phyloP scores from a whole-genome alignment of 208 protist genomes.

The Acanthamoeba rhysodes region DNA sequence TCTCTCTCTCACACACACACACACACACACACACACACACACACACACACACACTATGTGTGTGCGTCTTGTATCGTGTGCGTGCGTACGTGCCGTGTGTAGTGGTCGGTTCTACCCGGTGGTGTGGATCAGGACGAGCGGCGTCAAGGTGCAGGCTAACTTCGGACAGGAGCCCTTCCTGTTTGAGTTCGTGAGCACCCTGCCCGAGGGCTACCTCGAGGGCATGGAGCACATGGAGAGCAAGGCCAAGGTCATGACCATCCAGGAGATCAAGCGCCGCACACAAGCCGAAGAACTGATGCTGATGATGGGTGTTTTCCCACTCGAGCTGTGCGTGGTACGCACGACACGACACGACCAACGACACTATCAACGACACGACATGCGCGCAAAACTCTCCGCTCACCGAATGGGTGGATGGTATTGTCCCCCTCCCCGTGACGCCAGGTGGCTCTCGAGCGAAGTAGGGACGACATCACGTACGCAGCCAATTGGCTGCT shows the following conservation, averaged over 20 bases:
- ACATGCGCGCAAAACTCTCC: too few relatives aligned
- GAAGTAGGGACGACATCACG: slow-evolving; percentile 54
- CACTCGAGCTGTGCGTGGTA: slow-evolving; percentile 73
- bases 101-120: slow-evolving; percentile 70
- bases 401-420: too few relatives aligned
- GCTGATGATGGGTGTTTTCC: slow-evolving; percentile 76
- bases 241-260: slow-evolving; percentile 60
- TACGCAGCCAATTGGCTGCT: slow-evolving; percentile 73
- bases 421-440: too few relatives aligned
- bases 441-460: slow-evolving; percentile 70
- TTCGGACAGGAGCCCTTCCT: slow-evolving; percentile 75
- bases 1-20: too few relatives aligned
- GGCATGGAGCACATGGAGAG: slow-evolving; percentile 58
- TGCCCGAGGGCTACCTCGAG: slow-evolving; percentile 75
- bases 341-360: too few relatives aligned
- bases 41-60: background rate
- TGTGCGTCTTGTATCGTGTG: too few relatives aligned
- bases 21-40: too few relatives aligned
- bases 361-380: too few relatives aligned
- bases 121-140: slow-evolving; percentile 47
- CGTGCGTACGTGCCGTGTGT: background rate
- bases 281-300: slow-evolving; percentile 72
- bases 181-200: slow-evolving; percentile 67
- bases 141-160: slow-evolving; percentile 56
- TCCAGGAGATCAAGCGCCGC: slow-evolving; percentile 34